Base-by-base conservation (phyloP, 2,329 filamentous ascomycete species). In the Colletotrichum chrysophilum region DNA sequence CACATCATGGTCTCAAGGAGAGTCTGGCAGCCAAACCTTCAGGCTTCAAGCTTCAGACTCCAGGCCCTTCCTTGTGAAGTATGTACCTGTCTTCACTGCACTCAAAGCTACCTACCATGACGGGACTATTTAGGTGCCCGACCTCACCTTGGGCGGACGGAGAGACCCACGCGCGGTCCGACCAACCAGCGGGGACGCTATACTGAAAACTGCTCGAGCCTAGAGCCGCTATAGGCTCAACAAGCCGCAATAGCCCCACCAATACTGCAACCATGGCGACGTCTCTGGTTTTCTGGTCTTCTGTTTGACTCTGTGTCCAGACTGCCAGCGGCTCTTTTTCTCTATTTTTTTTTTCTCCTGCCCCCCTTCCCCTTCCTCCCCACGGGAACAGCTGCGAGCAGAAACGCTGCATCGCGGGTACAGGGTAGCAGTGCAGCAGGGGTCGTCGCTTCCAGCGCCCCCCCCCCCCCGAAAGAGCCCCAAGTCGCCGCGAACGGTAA, bases 401-500 rank as follows among this genome's bases (percentile, higher is more conserved):
- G 61, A 28, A 64, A 43, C 52, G 43, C 60, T 65, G 61, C 48
- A 71, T 38, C 72, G 36, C 71, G 30, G 60, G 52, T 24, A 24
- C 69, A 75, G 69, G 73, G 69, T 56, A 24, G 36, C 69, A 67
- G 73, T 43, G 69, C 55, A 67, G 62, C 69, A 75, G 62, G 69
- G 69, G 69, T 75, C 36, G 14, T 75, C 68, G 61, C 48, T 58
- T 67, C 68, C 73, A 73, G 43, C 56, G 28, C 26, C 65, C 56
- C 62, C 64, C 71, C 26, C 65, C 56, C 62, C 64, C 71, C 48
- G n/a, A 64, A 75, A 18, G 69, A 75, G 69, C 32, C 62, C 69
- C 64, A 55, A 48, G 48, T 58, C 55, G 62, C 62, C 73, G 73
- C 73, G 62, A 75, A 75, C 62, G 69, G 73, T 75, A 72, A 58